A percentile compares a stretch with the other conserved stretches of the same genome.
These are phyloP conservation scores for Fraxinus greggii DNA, from an alignment of 305 asterid genomes.

Conservation along the genomic window DNA sequence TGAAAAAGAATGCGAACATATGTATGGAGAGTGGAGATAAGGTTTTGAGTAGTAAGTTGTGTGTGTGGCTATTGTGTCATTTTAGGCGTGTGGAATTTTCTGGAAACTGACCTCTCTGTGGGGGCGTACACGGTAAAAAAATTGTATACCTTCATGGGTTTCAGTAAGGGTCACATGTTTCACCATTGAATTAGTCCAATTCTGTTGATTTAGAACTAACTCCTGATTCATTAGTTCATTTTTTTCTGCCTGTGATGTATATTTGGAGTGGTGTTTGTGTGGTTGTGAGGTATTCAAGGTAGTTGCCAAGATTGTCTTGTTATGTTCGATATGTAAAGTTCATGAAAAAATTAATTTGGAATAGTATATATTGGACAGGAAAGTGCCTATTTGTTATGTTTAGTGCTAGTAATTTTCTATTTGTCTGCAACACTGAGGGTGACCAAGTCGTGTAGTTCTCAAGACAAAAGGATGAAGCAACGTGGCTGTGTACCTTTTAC, in stretches of 20 bases:
- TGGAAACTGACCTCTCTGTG: neutral
- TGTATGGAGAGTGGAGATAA: conserved; percentile 4
- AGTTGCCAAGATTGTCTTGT: neutral
- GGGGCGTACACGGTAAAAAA: neutral
- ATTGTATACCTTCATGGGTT: neutral
- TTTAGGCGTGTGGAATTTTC: neutral
- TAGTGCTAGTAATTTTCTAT: neutral
- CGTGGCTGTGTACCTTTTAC: neutral
- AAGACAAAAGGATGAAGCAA: neutral
- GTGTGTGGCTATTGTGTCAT: neutral
- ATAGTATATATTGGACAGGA: neutral
- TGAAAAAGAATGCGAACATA: conserved; percentile 1
- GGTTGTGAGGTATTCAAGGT: neutral
- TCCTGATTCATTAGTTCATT: neutral
- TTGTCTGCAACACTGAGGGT: neutral
- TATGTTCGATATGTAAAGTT: neutral
- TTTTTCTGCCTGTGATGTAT: neutral
- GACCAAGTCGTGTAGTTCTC: neutral
- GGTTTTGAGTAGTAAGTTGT: conserved; percentile 7
- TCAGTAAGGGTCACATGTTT: neutral
- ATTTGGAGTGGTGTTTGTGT: neutral
- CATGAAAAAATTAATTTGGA: neutral
- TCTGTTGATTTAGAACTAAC: neutral
- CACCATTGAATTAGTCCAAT: neutral
- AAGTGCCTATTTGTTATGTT: neutral